phyloP scores from a whole-genome alignment of 2,329 filamentous ascomycete genomes.

The Alternaria incomplexa region DNA sequence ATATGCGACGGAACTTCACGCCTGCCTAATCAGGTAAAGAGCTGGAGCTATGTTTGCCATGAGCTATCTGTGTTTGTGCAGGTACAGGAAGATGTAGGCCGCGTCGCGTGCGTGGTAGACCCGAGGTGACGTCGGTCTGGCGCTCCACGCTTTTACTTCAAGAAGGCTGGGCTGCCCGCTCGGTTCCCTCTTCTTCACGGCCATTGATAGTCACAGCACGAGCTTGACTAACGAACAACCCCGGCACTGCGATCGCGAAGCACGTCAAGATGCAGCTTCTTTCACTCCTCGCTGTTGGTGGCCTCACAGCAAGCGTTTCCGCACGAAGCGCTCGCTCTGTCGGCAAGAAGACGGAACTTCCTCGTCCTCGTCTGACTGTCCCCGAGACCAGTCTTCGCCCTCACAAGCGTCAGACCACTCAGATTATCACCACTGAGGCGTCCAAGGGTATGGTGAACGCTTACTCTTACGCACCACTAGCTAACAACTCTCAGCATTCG shows the following conservation, averaged over 20 bases:
- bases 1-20: neutral
- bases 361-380: constrained; percentile 31
- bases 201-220: constrained; percentile 3
- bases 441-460: constrained; percentile 19
- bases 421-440: constrained; percentile 51
- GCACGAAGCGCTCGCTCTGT: constrained; percentile 38
- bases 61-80: constrained; percentile 17
- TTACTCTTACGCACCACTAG: neutral
- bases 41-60: constrained; percentile 1
- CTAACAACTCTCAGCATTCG: constrained; percentile 37
- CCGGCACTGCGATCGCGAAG: neutral
- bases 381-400: constrained; percentile 23
- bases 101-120: constrained; percentile 7
- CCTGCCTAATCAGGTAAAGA: constrained; percentile 24
- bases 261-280: constrained; percentile 39
- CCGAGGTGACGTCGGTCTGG: constrained; percentile 13
- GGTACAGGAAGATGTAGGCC: constrained; percentile 7
- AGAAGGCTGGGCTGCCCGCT: constrained; percentile 1
- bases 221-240: constrained; percentile 1
- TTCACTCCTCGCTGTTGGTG: constrained; percentile 37
- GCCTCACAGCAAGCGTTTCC: constrained; percentile 33
- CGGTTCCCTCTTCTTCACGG: neutral
- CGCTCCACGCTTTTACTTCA: neutral
- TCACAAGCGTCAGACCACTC: constrained; percentile 27
- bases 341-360: constrained; percentile 38